Conservation (phyloP, 257 asterid genomes). For the Salvia splendens region DNA sequence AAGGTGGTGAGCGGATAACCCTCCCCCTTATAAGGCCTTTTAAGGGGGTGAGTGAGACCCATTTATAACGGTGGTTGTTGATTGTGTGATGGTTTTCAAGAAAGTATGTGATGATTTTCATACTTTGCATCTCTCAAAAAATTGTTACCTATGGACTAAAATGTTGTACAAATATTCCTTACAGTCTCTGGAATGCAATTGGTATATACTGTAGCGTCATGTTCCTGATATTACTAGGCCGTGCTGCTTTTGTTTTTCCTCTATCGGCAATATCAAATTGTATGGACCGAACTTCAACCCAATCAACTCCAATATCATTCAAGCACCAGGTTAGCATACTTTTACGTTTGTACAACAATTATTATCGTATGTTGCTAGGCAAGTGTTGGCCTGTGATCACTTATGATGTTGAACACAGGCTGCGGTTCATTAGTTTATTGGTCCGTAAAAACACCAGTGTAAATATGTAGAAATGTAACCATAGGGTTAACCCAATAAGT, state of each 20-base stretch:
- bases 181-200: slow-evolving; percentile 55
- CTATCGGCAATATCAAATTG: slow-evolving; percentile 74
- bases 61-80: neutral
- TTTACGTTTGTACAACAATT: too few relatives aligned
- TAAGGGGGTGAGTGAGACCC: too few relatives aligned
- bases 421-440: neutral
- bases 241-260: slow-evolving; percentile 94
- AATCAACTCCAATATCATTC: slow-evolving; percentile 54
- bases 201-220: slow-evolving; percentile 56
- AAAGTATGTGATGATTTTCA: neutral
- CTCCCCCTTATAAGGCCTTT: too few relatives aligned
- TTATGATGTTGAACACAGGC: too few relatives aligned
- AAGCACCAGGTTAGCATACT: slow-evolving; percentile 67
- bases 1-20: too few relatives aligned
- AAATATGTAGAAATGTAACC: neutral
- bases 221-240: slow-evolving; percentile 70
- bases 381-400: too few relatives aligned
- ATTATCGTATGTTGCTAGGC: too few relatives aligned
- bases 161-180: slow-evolving; percentile 12
- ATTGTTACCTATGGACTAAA: slow-evolving; percentile 6
- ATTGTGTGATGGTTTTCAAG: neutral
- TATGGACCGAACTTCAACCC: slow-evolving; percentile 56
- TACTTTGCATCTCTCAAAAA: neutral
- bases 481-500: neutral
- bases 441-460: neutral